Base-by-base conservation (phyloP, 2,329 filamentous ascomycete species). In the Xylariaceae sp. region DNA sequence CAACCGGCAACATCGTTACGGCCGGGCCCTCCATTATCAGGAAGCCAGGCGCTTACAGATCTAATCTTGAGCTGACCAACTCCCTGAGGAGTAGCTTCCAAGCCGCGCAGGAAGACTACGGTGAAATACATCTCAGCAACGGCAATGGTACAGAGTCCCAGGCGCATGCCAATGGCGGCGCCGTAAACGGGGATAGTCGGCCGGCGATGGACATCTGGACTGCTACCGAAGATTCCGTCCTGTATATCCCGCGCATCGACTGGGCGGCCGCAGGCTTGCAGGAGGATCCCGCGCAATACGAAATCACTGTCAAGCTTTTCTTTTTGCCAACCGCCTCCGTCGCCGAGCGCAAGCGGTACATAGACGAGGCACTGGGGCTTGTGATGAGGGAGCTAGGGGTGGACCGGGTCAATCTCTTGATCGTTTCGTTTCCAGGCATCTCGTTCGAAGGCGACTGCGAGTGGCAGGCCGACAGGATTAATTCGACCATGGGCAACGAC, bases 261-360 rank as follows among this genome's bases (percentile, higher is more conserved):
- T 85, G 83, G 70, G 69, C 76, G 9, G 67, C 75, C 19, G 78
- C 78, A 3, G 83, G 84, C 0, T 69, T 98, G 31, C 72, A 78
- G 21, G 92, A 98, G 59, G 88, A 94, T 51, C 72, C 83, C 17
- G 71, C 76, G 43, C 81, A 88, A 51, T 98, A 98, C 68, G 88
- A 96, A 59, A 88, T 96, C 56, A 96, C 90, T 1, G 83, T 92
- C 45, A 98, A 98, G 66, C 67, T 98, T 15, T 98, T 98, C 70
- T 94, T 92, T 63, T 74, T 97, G 18, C 84, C 88, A 1, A 77
- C 76, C 13, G 76, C 86, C 37, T 72, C 81, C 8, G 66, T 77
- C 2, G 71, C 73, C 13, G 67, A 79, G 48, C 78, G 90, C 43
- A 76, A 76, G 50, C 69, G 71, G 38, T 83, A 95, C 58, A 84